Evolutionary conservation across 148 eudicot genomes (phyloP), one percentile per base, ranked within the genome.

Genomic region (Silene uniflora): DNA sequence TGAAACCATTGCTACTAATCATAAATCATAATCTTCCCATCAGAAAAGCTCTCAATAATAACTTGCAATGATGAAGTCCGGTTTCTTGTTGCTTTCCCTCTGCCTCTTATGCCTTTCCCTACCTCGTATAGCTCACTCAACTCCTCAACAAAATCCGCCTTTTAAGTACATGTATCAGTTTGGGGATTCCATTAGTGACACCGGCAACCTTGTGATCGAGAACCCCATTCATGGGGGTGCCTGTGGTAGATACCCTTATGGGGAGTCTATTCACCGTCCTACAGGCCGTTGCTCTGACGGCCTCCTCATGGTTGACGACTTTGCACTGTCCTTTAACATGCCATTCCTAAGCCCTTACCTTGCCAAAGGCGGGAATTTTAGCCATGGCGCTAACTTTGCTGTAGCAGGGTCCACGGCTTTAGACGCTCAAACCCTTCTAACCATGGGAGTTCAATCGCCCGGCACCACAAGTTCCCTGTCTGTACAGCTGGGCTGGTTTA

Each of bases 211-310:
- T 5, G 27, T 73, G 5, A 39, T 69, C 7, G 81, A 73, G 23
- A 73, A 59, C 25, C 65, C 76, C 3, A 14, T 18, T 19, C 19
- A 66, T 21, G 76, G 25, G 21, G 49, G 1, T 17, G 6, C 6
- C 2, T 73, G 12, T 21, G 35, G 69, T 2, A 25, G 59, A 12
- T 62, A 19, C 60, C 77, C 81, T 7, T 74, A 79, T 7, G 81
- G 81, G 3, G n/a, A 56, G 10, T 32, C 67, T 35, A 55, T 73
- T 18, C 61, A n/a, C 21, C 62, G 49, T 3, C 56, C 76, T 17
- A 77, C 75, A 6, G 80, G 81, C n/a, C 81, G 81, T 58, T 74
- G 67, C 67, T 73, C 81, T 5, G 71, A 69, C 7, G 72, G 72
- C 29, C 32, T 69, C 4, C 59, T 78, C 19, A 78, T 78, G 29